Base-by-base conservation (phyloP, 2,329 filamentous ascomycete genomes). In the Alternaria dauci region DNA sequence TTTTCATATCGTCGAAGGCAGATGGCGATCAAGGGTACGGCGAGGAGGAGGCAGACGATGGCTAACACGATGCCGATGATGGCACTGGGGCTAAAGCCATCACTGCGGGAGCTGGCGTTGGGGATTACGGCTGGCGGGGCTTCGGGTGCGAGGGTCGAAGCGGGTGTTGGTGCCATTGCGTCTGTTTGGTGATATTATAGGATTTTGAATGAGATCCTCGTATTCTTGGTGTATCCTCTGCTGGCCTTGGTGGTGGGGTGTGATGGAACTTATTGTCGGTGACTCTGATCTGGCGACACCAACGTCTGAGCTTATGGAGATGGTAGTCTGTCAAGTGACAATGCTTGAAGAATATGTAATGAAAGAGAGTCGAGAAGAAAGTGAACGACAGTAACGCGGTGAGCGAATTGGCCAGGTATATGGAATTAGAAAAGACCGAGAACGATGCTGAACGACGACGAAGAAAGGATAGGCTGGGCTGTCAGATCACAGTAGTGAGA, bases 61-160 rank as follows among this genome's bases (percentile, higher is more conserved):
- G 67, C 59, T 11, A 64, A 54, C n/a, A 71, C 65, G 44, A 72
- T 71, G 62, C 68, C 66, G 48, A 71, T 69, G 18, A 71, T 67
- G 4, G 70, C 68, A 5, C 61, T 52, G 0, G 70, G 69, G 4
- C 47, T 63, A 46, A 62, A 71, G 53, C 66, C 68, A 25, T 70
- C 63, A 41, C n/a, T 61, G 4, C 46, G 52, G 18, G 55, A 42
- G 5, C 47, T 23, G 16, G 39, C 26, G 14, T 41, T 32, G 5
- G 58, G n/a, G 3, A 41, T 28, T 7, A 44, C 28, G 8, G 63
- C 66, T 4, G 62, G 46, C 9, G 69, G 68, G 12, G 68, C 68
- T 14, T 62, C 47, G 2, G 68, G 68, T 0, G 55, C 36, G 23
- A 51, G 25, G 11, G 57, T n/a, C 14, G 51, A 11, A 3, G 25